Conservation (phyloP, 495 filamentous ascomycete species). For the Cercophora sp. region DNA sequence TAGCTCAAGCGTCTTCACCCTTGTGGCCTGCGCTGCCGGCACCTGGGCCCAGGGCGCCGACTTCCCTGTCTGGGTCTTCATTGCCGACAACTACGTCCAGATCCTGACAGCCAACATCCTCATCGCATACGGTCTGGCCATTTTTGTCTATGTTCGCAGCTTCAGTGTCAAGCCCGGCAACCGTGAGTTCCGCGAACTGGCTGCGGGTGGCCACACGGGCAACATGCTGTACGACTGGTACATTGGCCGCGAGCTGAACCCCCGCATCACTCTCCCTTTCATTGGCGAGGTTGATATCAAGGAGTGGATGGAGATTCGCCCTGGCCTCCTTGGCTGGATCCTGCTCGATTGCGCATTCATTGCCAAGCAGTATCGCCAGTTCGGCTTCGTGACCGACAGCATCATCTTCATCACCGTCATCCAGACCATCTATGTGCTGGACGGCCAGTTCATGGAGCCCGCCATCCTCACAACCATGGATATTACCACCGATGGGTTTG, state of each 20-base stretch:
- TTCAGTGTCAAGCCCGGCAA: conserved; percentile 75
- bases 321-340: conserved; percentile 87
- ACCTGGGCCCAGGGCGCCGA: conserved; percentile 73
- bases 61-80: conserved; percentile 86
- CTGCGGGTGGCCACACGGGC: conserved; percentile 74
- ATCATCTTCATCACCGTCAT: conserved; percentile 77
- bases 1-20: conserved; percentile 63
- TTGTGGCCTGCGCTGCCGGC: conserved; percentile 63
- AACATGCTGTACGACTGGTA: conserved; percentile 94
- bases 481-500: conserved; percentile 91
- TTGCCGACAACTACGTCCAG: conserved; percentile 84
- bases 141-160: conserved; percentile 73
- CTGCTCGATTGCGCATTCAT: conserved; percentile 81
- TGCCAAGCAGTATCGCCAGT: conserved; percentile 79
- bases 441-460: conserved; percentile 84
- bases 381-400: conserved; percentile 80
- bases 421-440: conserved; percentile 81
- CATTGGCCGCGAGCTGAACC: conserved; percentile 95
- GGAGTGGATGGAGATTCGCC: conserved; percentile 82
- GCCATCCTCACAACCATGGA: conserved; percentile 95
- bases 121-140: conserved; percentile 63
- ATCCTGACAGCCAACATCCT: conserved; percentile 79
- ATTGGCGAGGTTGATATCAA: conserved; percentile 88
- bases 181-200: conserved; percentile 67
- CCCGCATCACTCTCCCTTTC: conserved; percentile 72